phyloP scores from a whole-genome alignment of 208 protist species.

The Phytomonas francai region DNA sequence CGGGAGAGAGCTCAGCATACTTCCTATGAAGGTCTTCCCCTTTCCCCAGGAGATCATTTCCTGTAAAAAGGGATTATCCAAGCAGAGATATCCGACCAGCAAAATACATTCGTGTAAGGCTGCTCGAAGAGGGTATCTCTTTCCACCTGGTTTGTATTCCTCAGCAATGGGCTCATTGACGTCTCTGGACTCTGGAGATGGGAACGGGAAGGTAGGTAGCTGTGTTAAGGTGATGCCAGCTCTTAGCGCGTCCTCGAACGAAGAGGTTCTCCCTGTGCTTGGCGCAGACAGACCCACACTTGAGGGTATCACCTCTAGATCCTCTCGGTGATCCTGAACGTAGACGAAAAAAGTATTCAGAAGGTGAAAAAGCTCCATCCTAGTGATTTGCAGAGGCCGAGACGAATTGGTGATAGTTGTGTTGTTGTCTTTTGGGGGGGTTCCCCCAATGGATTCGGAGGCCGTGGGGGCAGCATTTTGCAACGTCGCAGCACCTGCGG shows the following conservation, averaged over 20 bases:
- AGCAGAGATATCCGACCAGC: constrained; percentile 68
- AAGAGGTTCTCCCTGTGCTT: constrained; percentile 10
- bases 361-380: constrained; percentile 71
- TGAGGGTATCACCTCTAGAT: constrained; percentile 44
- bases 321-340: constrained; percentile 39
- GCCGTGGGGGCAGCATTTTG: constrained; percentile 10
- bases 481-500: constrained; percentile 10
- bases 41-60: constrained; percentile 83
- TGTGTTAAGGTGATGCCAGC: constrained; percentile 60
- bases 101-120: constrained; percentile 78
- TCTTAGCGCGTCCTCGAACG: constrained; percentile 61
- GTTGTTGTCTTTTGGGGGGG: background rate
- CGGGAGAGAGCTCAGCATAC: constrained; percentile 53
- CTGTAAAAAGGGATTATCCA: constrained; percentile 57
- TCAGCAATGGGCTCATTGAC: constrained; percentile 8
- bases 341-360: constrained; percentile 64
- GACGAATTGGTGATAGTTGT: constrained; percentile 4
- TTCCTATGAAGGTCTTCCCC: constrained; percentile 47
- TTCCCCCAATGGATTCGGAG: background rate
- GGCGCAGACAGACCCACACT: constrained; percentile 13
- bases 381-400: constrained; percentile 31
- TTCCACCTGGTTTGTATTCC: constrained; percentile 16
- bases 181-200: background rate
- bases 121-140: constrained; percentile 44
- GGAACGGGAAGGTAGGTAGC: constrained; percentile 28